Conservation (phyloP, 2,329 filamentous ascomycete genomes). For the Curvularia eragrostidis region DNA sequence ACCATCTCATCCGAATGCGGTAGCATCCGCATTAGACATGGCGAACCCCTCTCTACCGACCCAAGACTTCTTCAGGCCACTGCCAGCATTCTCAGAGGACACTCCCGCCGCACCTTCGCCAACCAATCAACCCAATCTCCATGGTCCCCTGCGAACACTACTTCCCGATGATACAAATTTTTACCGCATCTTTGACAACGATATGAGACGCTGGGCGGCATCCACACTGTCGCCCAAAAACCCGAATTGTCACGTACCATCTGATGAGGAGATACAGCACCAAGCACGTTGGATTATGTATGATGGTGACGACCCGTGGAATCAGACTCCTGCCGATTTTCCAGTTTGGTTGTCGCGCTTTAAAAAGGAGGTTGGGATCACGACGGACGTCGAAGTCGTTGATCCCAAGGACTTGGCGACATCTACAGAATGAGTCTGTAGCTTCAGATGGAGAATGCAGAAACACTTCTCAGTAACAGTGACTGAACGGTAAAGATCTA, state of each 20-base stretch:
- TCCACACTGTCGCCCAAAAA: conserved; percentile 34
- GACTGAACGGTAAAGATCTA: too few species aligned
- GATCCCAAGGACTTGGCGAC: conserved; percentile 6
- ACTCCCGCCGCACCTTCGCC: background rate
- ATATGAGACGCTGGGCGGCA: conserved; percentile 33
- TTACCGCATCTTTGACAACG: conserved; percentile 27
- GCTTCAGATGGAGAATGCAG: background rate
- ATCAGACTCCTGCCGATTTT: conserved; percentile 48
- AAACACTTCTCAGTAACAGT: too few species aligned
- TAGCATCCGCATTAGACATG: background rate
- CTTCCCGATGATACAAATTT: conserved; percentile 28
- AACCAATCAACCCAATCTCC: conserved; percentile 8
- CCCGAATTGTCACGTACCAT: conserved; percentile 28
- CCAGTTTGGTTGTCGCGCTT: conserved; percentile 41
- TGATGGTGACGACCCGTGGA: conserved; percentile 45
- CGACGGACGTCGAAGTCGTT: conserved; percentile 3
- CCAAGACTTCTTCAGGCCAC: background rate
- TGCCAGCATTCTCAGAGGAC: background rate
- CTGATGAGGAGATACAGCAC: conserved; percentile 44
- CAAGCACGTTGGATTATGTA: conserved; percentile 45
- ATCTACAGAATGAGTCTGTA: background rate
- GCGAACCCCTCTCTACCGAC: background rate
- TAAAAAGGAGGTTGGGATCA: conserved; percentile 35
- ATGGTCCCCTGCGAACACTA: conserved; percentile 11
- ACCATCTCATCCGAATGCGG: background rate